Evolutionary conservation across 257 asterid genomes (phyloP).

Genomic region (Jacaranda mimosifolia): DNA sequence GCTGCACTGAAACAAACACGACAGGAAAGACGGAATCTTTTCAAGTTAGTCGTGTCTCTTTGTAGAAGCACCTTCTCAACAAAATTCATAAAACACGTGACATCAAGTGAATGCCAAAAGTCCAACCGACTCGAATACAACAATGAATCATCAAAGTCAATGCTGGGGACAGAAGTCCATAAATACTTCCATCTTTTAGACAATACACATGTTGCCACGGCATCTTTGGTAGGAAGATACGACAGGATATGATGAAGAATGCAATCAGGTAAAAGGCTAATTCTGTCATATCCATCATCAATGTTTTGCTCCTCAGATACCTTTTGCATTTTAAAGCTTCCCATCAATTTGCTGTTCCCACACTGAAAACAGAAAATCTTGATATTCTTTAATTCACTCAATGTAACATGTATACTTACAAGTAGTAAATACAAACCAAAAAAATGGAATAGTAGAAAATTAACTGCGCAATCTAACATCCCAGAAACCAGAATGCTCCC

Average conservation of each 20-base stretch:
- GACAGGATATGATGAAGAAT: slow-evolving; percentile 62
- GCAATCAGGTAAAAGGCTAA: slow-evolving; percentile 60
- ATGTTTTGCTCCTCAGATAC: slow-evolving; percentile 26
- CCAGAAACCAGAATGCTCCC: neutral
- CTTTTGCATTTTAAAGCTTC: slow-evolving; percentile 36
- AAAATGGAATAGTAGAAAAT: neutral
- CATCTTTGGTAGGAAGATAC: slow-evolving; percentile 61
- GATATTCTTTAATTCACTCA: neutral
- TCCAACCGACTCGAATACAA: slow-evolving; percentile 45
- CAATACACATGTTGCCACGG: slow-evolving; percentile 54
- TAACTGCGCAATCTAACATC: neutral
- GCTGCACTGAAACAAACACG: slow-evolving; percentile 61
- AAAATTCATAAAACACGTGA: slow-evolving; percentile 49
- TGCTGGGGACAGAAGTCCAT: slow-evolving; percentile 55
- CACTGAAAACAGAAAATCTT: slow-evolving; percentile 10
- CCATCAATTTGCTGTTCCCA: slow-evolving; percentile 29
- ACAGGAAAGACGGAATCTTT: slow-evolving; percentile 63
- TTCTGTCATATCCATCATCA: slow-evolving; percentile 42
- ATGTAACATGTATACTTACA: neutral
- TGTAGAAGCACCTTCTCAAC: slow-evolving; percentile 58
- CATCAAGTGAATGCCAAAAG: slow-evolving; percentile 40
- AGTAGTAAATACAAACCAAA: neutral
- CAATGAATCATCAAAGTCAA: slow-evolving; percentile 58
- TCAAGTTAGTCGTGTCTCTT: slow-evolving; percentile 45
- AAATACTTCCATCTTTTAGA: slow-evolving; percentile 62